These are phyloP conservation scores for Barnettozyma sp. DNA, from an alignment of 805 yeast genomes.

Conservation along the genomic window DNA sequence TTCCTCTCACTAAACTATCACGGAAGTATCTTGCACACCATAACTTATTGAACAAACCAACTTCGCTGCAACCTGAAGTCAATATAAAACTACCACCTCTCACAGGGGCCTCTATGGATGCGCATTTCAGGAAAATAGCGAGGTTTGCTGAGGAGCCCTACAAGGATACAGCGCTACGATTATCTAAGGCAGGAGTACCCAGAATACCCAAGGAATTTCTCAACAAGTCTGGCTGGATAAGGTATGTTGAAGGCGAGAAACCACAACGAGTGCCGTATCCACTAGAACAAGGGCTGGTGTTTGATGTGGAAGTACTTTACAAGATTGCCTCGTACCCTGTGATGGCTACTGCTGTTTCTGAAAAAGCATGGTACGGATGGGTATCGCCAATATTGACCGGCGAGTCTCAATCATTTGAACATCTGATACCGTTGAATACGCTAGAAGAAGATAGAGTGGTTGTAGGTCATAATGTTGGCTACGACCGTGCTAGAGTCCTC, in stretches of 20 bases:
- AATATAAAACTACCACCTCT: constrained; percentile 56
- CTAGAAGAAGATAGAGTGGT: constrained; percentile 44
- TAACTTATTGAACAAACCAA: constrained; percentile 68
- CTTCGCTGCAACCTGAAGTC: constrained; percentile 56
- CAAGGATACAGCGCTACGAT: constrained; percentile 39
- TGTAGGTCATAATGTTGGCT: constrained; percentile 87
- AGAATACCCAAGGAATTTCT: constrained; percentile 46
- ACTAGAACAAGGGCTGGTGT: constrained; percentile 60
- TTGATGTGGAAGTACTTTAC: constrained; percentile 87
- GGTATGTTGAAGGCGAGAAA: constrained; percentile 47
- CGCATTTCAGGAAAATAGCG: constrained; percentile 78
- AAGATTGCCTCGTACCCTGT: constrained; percentile 68
- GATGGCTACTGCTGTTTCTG: constrained; percentile 72
- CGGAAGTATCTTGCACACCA: constrained; percentile 52
- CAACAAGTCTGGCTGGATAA: constrained; percentile 70
- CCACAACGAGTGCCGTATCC: constrained; percentile 66
- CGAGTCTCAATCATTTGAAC: constrained; percentile 40
- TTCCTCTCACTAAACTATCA: constrained; percentile 36
- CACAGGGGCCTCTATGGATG: constrained; percentile 70
- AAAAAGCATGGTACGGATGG: constrained; percentile 90
- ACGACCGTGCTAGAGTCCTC: constrained; percentile 76
- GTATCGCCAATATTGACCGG: constrained; percentile 75
- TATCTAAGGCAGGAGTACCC: constrained; percentile 34
- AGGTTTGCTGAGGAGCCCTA: constrained; percentile 53
- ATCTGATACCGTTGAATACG: constrained; percentile 71